A percentile compares a stretch with the other conserved stretches of the same genome.
These are phyloP conservation scores for Paxillus involutus DNA, from an alignment of 768 basidiomycete genomes.

Conservation along the genomic window DNA sequence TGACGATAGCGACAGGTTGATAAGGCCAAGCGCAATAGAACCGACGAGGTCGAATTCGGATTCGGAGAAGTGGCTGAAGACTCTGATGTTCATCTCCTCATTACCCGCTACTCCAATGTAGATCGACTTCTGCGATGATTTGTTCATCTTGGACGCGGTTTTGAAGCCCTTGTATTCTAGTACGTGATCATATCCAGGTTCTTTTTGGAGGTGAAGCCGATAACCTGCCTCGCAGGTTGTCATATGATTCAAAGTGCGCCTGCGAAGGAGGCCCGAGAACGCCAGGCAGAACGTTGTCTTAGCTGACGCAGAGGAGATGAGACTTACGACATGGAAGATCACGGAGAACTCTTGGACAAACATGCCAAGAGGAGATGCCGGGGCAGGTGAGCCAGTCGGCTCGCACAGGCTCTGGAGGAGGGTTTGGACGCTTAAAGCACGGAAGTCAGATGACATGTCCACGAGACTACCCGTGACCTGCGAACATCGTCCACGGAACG, in stretches of 20 bases:
- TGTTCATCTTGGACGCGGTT: constrained; percentile 29
- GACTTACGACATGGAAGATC: too few species aligned
- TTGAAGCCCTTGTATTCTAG: constrained; percentile 51
- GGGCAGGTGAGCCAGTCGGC: too few species aligned
- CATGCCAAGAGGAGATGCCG: too few species aligned
- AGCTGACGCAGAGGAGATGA: constrained; percentile 70
- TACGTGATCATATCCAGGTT: constrained; percentile 58
- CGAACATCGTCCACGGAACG: too few species aligned
- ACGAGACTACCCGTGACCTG: too few species aligned
- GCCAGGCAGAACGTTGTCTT: constrained; percentile 74
- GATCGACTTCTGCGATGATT: too few species aligned
- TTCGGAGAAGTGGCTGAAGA: constrained; percentile 41
- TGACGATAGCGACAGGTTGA: constrained; percentile 51
- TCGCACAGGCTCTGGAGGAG: too few species aligned
- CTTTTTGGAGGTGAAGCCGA: constrained; percentile 60
- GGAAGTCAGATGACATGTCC: too few species aligned
- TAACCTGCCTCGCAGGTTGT: constrained; percentile 32
- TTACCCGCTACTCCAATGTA: constrained; percentile 69
- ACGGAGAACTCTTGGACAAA: too few species aligned
- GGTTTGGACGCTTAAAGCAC: too few species aligned
- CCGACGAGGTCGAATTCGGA: constrained; percentile 33
- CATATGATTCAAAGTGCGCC: constrained; percentile 32
- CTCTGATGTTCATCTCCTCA: constrained; percentile 43
- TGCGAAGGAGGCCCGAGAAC: constrained; percentile 53
- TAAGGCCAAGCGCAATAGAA: constrained; percentile 52